These are phyloP conservation scores for Colletotrichum trifolii DNA, from an alignment of 2,329 filamentous ascomycete species.

Conservation along the genomic window DNA sequence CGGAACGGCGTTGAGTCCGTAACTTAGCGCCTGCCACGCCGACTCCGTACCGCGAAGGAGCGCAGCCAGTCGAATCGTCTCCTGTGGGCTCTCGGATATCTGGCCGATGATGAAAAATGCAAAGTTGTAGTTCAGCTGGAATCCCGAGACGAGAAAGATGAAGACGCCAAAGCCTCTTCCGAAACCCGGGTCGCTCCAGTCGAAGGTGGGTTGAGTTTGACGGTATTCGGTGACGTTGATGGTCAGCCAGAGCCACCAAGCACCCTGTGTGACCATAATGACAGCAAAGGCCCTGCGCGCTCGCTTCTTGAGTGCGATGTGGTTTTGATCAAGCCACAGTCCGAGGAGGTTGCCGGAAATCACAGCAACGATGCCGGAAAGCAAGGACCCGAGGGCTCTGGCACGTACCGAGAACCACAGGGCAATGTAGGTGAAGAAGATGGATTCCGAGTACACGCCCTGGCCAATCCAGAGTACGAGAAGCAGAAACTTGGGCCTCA, in stretches of 20 bases:
- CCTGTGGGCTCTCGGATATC: slow-evolving; percentile 66
- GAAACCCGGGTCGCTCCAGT: slow-evolving; percentile 58
- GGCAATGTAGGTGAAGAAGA: slow-evolving; percentile 57
- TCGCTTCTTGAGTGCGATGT: slow-evolving; percentile 61
- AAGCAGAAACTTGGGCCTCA: slow-evolving; percentile 56
- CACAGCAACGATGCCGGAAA: slow-evolving; percentile 68
- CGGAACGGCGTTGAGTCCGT: slow-evolving; percentile 69
- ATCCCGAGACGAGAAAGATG: slow-evolving; percentile 71
- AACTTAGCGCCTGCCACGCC: slow-evolving; percentile 75
- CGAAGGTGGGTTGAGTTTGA: slow-evolving; percentile 60
- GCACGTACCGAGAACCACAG: slow-evolving; percentile 63
- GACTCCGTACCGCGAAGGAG: slow-evolving; percentile 74
- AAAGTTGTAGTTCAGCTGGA: slow-evolving; percentile 78
- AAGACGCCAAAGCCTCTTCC: slow-evolving; percentile 60
- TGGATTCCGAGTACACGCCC: slow-evolving; percentile 54
- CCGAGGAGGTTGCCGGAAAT: slow-evolving; percentile 72
- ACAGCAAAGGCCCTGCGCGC: slow-evolving; percentile 62
- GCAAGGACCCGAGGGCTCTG: slow-evolving; percentile 56
- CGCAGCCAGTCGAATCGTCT: slow-evolving; percentile 73
- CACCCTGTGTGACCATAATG: slow-evolving; percentile 68
- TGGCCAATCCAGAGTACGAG: slow-evolving; percentile 61
- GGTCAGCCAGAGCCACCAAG: slow-evolving; percentile 76
- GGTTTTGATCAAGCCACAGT: slow-evolving; percentile 66
- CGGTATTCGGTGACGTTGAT: slow-evolving; percentile 70
- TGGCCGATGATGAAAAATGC: slow-evolving; percentile 76